Evolutionary conservation across 2,329 filamentous ascomycete genomes (phyloP), one percentile per base, ranked within the genome.

Genomic region (Chrysosporium queenslandicum): DNA sequence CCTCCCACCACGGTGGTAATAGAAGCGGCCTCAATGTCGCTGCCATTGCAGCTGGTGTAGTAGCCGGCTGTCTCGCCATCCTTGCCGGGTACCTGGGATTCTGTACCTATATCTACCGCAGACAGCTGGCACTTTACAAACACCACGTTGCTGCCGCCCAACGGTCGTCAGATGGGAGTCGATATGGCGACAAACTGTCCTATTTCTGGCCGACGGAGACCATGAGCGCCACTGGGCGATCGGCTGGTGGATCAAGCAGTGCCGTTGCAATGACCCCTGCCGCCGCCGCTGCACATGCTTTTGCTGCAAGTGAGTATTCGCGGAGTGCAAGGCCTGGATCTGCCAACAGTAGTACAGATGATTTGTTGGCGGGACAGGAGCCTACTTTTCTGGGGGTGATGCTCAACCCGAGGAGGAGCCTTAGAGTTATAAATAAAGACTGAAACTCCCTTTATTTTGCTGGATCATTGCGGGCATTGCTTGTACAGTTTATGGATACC

Each of bases 21-120:
- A 59, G 54, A 37, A 53, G 55, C 25, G 71, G 71, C 1, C 66
- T 71, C 9, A 77, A 77, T 54, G 62, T 79, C 47, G 78, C 70
- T 46, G 77, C 78, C 51, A 80, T 81, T 48, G 69, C 78, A 9
- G 77, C 77, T 0, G 77, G 76, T 14, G 72, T 83, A 18, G 71
- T 88, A 29, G 85, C 85, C 0, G 83, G 81, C n/a, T 61, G 83
- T 3, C 74, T 85, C 3, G 79, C 79, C 45, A 59, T 85, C 51
- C 76, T 81, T 54, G 82, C 86, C 46, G 77, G 81, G 32, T 87
- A 87, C 67, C 80, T 87, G 23, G 85, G 83, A 54, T 87, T 87
- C 72, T 85, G 80, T 61, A 85, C 87, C 53, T 87, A 82, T 79
- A 71, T 89, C 6, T 88, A 88, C 71, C 77, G 83, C 25, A 81